Evolutionary conservation across 345 rosid genomes (phyloP), one percentile per base, ranked within the genome.

Genomic region (Rhodamnia rubescens): DNA sequence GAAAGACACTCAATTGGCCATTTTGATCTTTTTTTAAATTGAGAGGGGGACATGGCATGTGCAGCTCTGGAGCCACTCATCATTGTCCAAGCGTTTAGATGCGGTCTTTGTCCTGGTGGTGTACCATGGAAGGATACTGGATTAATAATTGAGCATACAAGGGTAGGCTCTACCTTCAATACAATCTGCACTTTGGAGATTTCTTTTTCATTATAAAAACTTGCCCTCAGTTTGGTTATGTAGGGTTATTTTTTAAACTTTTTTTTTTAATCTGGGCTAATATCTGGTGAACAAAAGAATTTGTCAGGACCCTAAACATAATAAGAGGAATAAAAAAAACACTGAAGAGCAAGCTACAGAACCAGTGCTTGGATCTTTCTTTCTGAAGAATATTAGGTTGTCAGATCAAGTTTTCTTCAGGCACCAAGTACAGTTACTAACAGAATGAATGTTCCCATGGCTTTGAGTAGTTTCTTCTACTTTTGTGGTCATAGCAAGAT

Each of bases 61-160:
- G 88, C 85, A 57, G 75, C 88, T 49, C 83, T 50, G 83, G 49
- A 86, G 75, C 75, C 85, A 83, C 75, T 84, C 88, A 86, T 84
- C 51, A 86, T 86, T 83, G 85, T 83, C 85, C 1, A 49, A 53
- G 83, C 42, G 36, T 81, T 57, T 32, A 82, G 57, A 85, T 81
- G 87, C 84, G 53, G 83, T 85, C 52, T 44, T 56, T 49, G 84
- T 81, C 81, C 84, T 55, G 83, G 81, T 42, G 75, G 53, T 78
- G 84, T 85, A 47, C 86, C 44, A 51, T 18, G 49, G 57, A 32
- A 12, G 32, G 32, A 61, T 51, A 29, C n/a, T 61, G 53, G 54
- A 18, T 40, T 58, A 69, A 84, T 84, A 44, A 51, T 58, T 56
- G 80, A 69, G 80, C 40, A 69, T 69, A 40, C 80, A 1, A 36